These are phyloP conservation scores for Dacryopinax primogenitus DNA, from an alignment of 768 basidiomycete species.

Conservation along the genomic window DNA sequence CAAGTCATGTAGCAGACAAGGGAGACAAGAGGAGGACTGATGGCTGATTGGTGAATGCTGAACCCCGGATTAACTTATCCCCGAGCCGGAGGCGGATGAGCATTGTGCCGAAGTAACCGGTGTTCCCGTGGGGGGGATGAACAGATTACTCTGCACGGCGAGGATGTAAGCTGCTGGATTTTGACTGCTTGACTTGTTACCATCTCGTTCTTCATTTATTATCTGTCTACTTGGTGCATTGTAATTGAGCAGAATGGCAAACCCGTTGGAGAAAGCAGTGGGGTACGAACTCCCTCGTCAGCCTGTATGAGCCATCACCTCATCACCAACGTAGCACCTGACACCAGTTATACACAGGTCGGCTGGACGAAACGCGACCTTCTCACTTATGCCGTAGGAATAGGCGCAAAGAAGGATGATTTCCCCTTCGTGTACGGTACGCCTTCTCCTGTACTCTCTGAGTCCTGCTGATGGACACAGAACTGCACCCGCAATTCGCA, in stretches of 20 bases:
- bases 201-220: too few relatives aligned
- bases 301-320: background rate
- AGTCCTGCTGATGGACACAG: background rate
- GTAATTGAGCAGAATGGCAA: background rate
- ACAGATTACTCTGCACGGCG: too few relatives aligned
- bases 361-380: conserved; percentile 77
- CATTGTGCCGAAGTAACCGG: too few relatives aligned
- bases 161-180: too few relatives aligned
- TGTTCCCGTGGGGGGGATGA: too few relatives aligned
- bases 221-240: too few relatives aligned
- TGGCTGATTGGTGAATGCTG: too few relatives aligned
- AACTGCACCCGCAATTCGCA: conserved; percentile 41
- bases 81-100: too few relatives aligned
- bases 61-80: too few relatives aligned
- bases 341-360: conserved; percentile 35
- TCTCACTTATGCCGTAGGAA: conserved; percentile 62
- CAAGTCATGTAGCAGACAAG: too few relatives aligned
- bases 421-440: conserved; percentile 58
- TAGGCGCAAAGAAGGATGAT: conserved; percentile 69
- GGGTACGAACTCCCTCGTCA: background rate
- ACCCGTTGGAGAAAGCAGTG: background rate
- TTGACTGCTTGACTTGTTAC: too few relatives aligned
- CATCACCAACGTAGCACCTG: background rate
- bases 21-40: too few relatives aligned
- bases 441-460: conserved; percentile 16